Conservation (phyloP, 176 grass and related monocot species). For the Avena eriantha region DNA sequence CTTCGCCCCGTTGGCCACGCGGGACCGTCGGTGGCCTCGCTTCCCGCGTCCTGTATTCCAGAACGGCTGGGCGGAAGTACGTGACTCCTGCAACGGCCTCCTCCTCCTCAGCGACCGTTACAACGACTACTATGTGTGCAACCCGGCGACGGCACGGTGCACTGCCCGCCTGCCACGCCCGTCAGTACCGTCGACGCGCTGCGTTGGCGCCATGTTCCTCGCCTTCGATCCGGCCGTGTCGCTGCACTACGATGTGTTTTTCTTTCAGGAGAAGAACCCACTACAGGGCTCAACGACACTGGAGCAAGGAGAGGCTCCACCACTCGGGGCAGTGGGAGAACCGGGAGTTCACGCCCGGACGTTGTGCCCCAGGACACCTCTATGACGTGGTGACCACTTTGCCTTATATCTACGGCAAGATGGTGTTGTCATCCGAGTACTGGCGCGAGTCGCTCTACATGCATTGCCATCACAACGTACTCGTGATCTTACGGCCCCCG, state of each 20-base stretch:
- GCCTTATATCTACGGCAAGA: neutral
- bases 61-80: neutral
- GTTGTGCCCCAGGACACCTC: neutral
- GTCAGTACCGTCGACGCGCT: neutral
- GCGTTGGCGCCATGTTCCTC: neutral
- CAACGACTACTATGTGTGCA: neutral
- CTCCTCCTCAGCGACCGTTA: neutral
- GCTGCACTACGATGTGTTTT: neutral
- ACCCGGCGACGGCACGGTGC: neutral
- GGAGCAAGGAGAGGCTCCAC: neutral
- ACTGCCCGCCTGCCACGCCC: neutral
- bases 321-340: neutral
- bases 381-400: neutral
- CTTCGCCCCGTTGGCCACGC: neutral
- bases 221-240: neutral
- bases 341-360: neutral
- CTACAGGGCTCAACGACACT: neutral
- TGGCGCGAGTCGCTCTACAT: neutral
- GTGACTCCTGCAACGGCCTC: neutral
- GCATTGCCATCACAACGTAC: neutral
- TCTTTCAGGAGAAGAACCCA: neutral
- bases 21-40: neutral
- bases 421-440: neutral
- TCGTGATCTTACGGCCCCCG: neutral
- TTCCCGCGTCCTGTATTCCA: neutral